A percentile compares a stretch with the other conserved stretches of the same genome.
Conservation (phyloP, 2,329 filamentous ascomycete genomes). For the Aureobasidium sp. region DNA sequence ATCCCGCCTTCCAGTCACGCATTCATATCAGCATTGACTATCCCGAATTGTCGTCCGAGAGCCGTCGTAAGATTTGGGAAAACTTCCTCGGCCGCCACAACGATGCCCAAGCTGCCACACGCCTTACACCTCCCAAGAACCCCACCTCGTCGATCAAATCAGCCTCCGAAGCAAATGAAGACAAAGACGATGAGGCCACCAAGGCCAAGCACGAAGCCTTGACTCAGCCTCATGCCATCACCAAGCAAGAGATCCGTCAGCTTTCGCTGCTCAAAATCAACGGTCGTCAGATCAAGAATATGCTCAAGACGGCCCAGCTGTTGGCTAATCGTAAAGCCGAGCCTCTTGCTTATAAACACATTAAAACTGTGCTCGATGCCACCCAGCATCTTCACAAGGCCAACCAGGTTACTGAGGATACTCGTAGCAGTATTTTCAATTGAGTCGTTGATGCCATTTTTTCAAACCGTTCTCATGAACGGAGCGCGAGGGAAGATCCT, state of each 20-base stretch:
- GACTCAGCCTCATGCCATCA: slow-evolving; percentile 26
- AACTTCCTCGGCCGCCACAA: slow-evolving; percentile 36
- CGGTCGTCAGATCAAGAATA: slow-evolving; percentile 39
- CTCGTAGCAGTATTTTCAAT: slow-evolving; percentile 19
- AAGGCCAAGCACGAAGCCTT: slow-evolving; percentile 14
- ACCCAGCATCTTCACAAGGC: slow-evolving; percentile 28
- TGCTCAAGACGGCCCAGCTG: slow-evolving; percentile 35
- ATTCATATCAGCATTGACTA: slow-evolving; percentile 41
- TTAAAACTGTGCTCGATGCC: slow-evolving; percentile 31
- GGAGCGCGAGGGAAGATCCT: no score
- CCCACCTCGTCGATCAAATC: slow-evolving; percentile 21
- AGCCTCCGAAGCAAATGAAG: not conserved
- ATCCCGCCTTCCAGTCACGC: slow-evolving; percentile 40
- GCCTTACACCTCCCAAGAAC: slow-evolving; percentile 19
- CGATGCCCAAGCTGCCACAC: slow-evolving; percentile 20
- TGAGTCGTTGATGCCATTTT: not conserved
- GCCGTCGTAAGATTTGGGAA: slow-evolving; percentile 37
- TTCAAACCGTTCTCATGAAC: no score
- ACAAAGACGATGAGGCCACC: not conserved
- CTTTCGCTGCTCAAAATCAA: slow-evolving; percentile 31
- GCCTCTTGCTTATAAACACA: slow-evolving; percentile 23
- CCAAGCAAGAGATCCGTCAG: slow-evolving; percentile 25
- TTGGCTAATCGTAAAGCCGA: slow-evolving; percentile 24
- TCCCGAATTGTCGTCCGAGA: slow-evolving; percentile 31
- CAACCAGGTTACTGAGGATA: slow-evolving; percentile 22